phyloP scores from a whole-genome alignment of 1,284 basidiomycete species.

The Tilletia walkeri region DNA sequence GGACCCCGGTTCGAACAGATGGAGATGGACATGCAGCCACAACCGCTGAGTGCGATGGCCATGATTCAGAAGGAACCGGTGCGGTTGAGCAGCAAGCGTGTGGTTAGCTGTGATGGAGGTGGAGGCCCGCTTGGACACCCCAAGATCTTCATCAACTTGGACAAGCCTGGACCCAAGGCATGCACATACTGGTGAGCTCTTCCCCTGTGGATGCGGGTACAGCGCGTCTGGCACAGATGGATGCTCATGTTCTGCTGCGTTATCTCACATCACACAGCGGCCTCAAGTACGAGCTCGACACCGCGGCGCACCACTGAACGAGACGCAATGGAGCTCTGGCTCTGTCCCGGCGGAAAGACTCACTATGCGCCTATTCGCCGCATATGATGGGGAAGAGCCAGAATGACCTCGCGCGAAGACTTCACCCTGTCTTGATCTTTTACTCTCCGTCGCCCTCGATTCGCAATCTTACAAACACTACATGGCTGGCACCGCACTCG shows the following conservation, averaged over 20 bases:
- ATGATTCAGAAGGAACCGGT: conserved; percentile 83
- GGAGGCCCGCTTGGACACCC: conserved; percentile 90
- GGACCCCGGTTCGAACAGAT: conserved; percentile 90
- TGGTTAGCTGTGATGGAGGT: conserved; percentile 81
- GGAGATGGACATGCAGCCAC: conserved; percentile 77
- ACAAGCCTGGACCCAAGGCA: conserved; percentile 50
- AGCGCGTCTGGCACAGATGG: too few species aligned
- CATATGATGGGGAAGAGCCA: too few species aligned
- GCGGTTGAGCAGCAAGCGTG: conserved; percentile 73
- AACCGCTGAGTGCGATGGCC: conserved; percentile 86
- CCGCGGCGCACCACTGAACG: background rate
- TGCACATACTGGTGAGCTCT: conserved; percentile 48
- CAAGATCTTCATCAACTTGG: conserved; percentile 92
- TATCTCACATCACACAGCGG: background rate
- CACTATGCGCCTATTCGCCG: too few species aligned
- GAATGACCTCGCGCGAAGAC: too few species aligned
- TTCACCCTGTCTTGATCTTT: too few species aligned
- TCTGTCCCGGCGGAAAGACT: too few species aligned
- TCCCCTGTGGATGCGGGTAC: too few species aligned
- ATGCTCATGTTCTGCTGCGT: conserved; percentile 18
- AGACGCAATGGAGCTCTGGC: background rate
- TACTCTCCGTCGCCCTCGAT: too few species aligned
- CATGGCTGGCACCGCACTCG: too few species aligned
- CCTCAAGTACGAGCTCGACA: background rate
- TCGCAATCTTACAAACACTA: too few species aligned